These are phyloP conservation scores for Aspergillus costaricaensis DNA, from an alignment of 2,329 filamentous ascomycete genomes.

Conservation along the genomic window DNA sequence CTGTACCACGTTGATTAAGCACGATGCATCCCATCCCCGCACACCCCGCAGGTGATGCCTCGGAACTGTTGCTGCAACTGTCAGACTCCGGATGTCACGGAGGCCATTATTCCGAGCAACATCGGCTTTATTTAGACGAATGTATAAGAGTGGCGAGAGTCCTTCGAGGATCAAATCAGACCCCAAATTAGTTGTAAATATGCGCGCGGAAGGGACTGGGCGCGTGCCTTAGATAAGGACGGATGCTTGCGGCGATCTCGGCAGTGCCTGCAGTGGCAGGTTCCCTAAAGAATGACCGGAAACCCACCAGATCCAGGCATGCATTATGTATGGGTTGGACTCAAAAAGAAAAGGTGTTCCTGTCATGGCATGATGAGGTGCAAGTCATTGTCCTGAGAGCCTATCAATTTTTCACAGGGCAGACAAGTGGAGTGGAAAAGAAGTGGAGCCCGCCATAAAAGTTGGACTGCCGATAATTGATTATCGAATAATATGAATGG, in stretches of 20 bases:
- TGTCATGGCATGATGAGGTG: not conserved
- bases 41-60: not conserved
- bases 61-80: not conserved
- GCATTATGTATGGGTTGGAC: not conserved
- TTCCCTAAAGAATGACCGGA: not conserved
- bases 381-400: no score
- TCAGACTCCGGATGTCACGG: not conserved
- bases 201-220: not conserved
- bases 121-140: no score
- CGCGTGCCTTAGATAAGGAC: not conserved
- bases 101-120: no score
- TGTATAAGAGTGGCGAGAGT: no score
- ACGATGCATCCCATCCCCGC: not conserved
- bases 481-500: no score
- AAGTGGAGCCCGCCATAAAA: not conserved
- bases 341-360: not conserved
- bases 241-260: not conserved
- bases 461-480: not conserved
- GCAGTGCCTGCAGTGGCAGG: not conserved
- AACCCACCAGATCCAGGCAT: not conserved
- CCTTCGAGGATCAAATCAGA: no score
- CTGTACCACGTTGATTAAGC: not conserved
- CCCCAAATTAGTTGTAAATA: not conserved
- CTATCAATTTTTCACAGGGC: not conserved
- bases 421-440: not conserved